These are phyloP conservation scores for Rhizopus delemar DNA, from an alignment of 371 early-diverging fungal species.

Conservation along the genomic window DNA sequence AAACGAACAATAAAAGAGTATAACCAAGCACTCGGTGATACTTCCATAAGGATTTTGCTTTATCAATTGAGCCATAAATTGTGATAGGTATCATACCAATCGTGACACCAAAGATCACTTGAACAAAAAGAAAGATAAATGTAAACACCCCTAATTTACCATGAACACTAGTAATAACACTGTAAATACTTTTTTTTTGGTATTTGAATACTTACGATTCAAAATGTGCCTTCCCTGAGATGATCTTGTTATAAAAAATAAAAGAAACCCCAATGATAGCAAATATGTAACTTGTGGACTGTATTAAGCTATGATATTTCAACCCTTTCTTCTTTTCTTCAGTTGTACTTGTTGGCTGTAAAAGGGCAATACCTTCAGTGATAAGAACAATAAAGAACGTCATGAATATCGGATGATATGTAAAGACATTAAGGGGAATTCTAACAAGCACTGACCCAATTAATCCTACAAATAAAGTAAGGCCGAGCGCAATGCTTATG, in stretches of 20 bases:
- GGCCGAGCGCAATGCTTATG: conserved; percentile 19
- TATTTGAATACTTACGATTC: conserved; percentile 23
- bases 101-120: conserved; percentile 32
- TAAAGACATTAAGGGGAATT: conserved; percentile 29
- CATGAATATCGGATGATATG: conserved; percentile 39
- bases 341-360: conserved; percentile 34
- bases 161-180: conserved; percentile 25
- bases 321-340: conserved; percentile 32
- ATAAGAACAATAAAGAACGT: conserved; percentile 22
- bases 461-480: conserved; percentile 25
- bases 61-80: conserved; percentile 28
- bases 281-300: conserved; percentile 21
- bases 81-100: conserved; percentile 28
- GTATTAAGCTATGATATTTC: conserved; percentile 28
- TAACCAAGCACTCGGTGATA: conserved; percentile 46
- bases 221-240: conserved; percentile 30
- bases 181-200: not conserved
- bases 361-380: conserved; percentile 33
- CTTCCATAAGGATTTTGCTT: conserved; percentile 37
- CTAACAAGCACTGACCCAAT: conserved; percentile 29
- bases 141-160: conserved; percentile 36
- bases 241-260: conserved; percentile 33
- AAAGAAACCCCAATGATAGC: conserved; percentile 28
- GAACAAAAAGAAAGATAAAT: conserved; percentile 31
- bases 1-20: conserved; percentile 27